Evolutionary conservation across 2,329 filamentous ascomycete species (phyloP).

Genomic region (Botrytis sinoallii): DNA sequence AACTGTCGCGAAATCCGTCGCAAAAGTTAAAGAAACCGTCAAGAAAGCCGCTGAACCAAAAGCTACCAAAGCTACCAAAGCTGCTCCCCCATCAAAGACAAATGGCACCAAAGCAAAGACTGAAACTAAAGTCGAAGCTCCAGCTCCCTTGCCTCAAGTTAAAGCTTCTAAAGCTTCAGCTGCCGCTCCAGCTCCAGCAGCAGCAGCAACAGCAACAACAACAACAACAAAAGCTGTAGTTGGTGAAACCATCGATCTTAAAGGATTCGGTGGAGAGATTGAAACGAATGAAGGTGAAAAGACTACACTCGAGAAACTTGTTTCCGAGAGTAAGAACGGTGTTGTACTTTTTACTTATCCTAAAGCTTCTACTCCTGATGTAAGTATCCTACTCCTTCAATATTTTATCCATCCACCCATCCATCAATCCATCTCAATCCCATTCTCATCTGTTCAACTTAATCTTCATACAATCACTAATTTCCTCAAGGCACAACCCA

Average conservation of each 20-base stretch:
- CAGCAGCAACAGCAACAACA: no score
- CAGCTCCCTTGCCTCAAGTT: constrained; percentile 34
- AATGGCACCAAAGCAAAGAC: constrained; percentile 40
- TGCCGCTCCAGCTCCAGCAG: constrained; percentile 28
- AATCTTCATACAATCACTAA: not conserved
- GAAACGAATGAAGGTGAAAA: constrained; percentile 81
- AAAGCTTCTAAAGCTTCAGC: constrained; percentile 27
- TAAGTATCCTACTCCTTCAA: constrained; percentile 49
- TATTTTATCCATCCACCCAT: not conserved
- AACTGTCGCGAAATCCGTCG: constrained; percentile 41
- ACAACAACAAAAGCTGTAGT: constrained; percentile 43
- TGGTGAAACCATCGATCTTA: constrained; percentile 55
- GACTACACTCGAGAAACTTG: constrained; percentile 74
- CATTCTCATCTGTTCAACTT: not conserved
- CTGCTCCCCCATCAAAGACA: constrained; percentile 41
- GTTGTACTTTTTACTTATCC: constrained; percentile 95
- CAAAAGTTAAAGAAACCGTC: constrained; percentile 38
- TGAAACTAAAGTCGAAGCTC: constrained; percentile 41
- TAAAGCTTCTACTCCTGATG: constrained; percentile 89
- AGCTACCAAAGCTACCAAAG: not conserved
- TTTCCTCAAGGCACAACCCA: constrained; percentile 78
- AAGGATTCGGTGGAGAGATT: constrained; percentile 66
- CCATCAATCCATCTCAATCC: not conserved
- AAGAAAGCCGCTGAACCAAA: constrained; percentile 14
- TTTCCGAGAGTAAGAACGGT: constrained; percentile 78